Evolutionary conservation across 2,329 filamentous ascomycete species (phyloP).

Genomic region (Trichoderma polysporum): DNA sequence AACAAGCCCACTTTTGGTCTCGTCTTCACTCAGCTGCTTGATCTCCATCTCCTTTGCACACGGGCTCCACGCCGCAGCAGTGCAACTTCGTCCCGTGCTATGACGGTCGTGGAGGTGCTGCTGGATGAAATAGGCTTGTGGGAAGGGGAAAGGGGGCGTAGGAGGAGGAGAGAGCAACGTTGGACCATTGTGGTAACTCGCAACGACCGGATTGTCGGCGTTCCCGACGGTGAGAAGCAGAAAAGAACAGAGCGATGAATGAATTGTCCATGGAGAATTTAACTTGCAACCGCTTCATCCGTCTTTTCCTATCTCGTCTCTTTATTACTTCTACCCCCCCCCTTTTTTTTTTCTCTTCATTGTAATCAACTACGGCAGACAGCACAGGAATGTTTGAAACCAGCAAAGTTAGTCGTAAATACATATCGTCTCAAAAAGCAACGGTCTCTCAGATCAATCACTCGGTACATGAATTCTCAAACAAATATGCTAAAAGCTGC

Average conservation of each 20-base stretch:
- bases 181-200: constrained; percentile 52
- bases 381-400: neutral
- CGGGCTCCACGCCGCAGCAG: constrained; percentile 35
- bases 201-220: constrained; percentile 41
- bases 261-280: neutral
- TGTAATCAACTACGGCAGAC: neutral
- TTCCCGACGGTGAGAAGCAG: constrained; percentile 29
- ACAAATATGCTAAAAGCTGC: constrained; percentile 9
- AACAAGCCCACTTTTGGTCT: constrained; percentile 55
- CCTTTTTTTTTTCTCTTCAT: too few species aligned
- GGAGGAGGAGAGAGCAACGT: constrained; percentile 48
- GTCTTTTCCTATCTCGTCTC: neutral
- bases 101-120: constrained; percentile 52
- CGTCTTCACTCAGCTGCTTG: constrained; percentile 54
- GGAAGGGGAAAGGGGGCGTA: constrained; percentile 35
- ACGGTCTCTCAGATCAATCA: neutral
- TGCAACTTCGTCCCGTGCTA: constrained; percentile 26
- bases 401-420: neutral
- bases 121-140: constrained; percentile 51
- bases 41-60: constrained; percentile 55
- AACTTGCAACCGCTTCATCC: neutral
- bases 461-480: neutral
- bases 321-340: neutral
- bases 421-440: neutral
- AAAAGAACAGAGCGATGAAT: neutral